phyloP scores from a whole-genome alignment of 1,139 yeast genomes.

The Pichia sp. region DNA sequence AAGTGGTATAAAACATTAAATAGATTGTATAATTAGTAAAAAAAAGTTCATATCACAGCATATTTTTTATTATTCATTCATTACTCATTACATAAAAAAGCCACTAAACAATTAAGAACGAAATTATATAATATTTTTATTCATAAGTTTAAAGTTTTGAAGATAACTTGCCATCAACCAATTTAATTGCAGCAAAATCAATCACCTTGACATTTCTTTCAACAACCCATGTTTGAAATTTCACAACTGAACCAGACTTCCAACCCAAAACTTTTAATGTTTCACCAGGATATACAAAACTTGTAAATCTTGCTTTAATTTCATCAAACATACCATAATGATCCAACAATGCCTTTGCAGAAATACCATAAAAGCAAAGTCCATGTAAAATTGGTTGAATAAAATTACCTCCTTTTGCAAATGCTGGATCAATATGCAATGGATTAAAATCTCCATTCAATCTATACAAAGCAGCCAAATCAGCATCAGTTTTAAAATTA shows the following conservation, averaged over 20 bases:
- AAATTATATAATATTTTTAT: background rate
- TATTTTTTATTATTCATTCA: background rate
- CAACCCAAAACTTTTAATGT: slow-evolving; percentile 76
- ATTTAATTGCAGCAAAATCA: slow-evolving; percentile 81
- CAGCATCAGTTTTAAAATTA: slow-evolving; percentile 54
- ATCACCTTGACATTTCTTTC: slow-evolving; percentile 78
- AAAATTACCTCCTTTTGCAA: slow-evolving; percentile 87
- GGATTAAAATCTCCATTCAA: slow-evolving; percentile 94
- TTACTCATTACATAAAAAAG: background rate
- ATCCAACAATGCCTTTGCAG: slow-evolving; percentile 71
- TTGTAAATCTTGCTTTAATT: slow-evolving; percentile 85
- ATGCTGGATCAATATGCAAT: slow-evolving; percentile 85
- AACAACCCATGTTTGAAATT: slow-evolving; percentile 77
- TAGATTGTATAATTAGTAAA: background rate
- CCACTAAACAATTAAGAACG: background rate
- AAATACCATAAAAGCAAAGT: slow-evolving; percentile 77
- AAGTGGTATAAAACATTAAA: slow-evolving; percentile 50
- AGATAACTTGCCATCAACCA: slow-evolving; percentile 19
- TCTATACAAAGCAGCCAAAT: slow-evolving; percentile 87
- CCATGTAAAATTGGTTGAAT: slow-evolving; percentile 90
- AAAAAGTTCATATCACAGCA: background rate
- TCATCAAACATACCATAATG: slow-evolving; percentile 78
- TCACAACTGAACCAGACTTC: slow-evolving; percentile 62
- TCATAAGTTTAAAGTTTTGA: slow-evolving; percentile 22
- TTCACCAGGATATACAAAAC: slow-evolving; percentile 97